These are phyloP conservation scores for Yamadazyma tumulicola DNA, from an alignment of 805 yeast species.

Conservation along the genomic window DNA sequence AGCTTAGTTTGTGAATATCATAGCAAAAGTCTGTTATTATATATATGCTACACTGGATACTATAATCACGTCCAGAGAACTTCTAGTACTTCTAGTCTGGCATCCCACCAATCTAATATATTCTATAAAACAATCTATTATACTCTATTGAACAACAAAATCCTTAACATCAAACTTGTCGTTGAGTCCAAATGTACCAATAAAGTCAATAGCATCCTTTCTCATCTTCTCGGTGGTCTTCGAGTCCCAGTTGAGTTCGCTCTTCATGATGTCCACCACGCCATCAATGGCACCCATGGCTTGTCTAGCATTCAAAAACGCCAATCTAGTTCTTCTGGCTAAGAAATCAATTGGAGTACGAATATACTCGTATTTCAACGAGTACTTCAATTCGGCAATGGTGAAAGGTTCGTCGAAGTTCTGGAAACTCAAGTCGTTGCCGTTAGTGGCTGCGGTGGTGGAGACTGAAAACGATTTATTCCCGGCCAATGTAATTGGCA, in stretches of 20 bases:
- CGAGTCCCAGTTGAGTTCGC: conserved; percentile 71
- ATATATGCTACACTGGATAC: no score
- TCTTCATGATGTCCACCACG: conserved; percentile 81
- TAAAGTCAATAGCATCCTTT: conserved; percentile 50
- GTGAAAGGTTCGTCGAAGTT: conserved; percentile 80
- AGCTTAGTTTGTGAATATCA: no score
- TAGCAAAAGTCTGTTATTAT: no score
- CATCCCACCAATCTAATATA: no score
- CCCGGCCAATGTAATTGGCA: conserved; percentile 62
- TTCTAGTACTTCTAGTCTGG: no score
- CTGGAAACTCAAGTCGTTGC: conserved; percentile 41
- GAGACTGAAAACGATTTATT: conserved; percentile 29
- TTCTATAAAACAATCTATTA: conserved; percentile 1
- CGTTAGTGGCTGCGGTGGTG: conserved; percentile 19
- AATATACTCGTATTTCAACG: conserved; percentile 77
- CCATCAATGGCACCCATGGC: conserved; percentile 79
- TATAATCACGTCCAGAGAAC: no score
- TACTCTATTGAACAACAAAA: conserved; percentile 18
- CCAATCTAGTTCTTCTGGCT: conserved; percentile 90
- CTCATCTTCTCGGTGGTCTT: conserved; percentile 53
- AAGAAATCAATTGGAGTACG: conserved; percentile 87
- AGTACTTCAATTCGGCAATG: conserved; percentile 83
- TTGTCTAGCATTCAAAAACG: conserved; percentile 83
- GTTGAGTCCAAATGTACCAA: conserved; percentile 58
- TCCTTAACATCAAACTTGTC: conserved; percentile 24